Evolutionary conservation across 2,329 filamentous ascomycete genomes (phyloP), one percentile per base, ranked within the genome.

Genomic region (Pseudocercospora cruenta): DNA sequence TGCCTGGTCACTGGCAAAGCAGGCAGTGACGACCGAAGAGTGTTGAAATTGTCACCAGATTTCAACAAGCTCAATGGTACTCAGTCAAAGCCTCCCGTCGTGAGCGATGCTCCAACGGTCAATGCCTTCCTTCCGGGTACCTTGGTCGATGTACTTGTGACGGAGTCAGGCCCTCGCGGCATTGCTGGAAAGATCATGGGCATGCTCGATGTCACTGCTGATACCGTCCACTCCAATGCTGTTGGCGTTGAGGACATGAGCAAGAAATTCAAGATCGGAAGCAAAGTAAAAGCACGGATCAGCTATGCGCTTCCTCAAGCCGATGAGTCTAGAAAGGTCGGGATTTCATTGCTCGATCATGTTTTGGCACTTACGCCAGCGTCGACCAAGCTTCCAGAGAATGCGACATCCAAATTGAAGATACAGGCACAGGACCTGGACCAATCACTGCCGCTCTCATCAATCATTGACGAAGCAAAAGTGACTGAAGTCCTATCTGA

Each of bases 61-160:
- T 83, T 87, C 49, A 86, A 86, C 69, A 70, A 69, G 72, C 73
- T 26, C 69, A 67, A 26, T 60, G 69, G 49, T 58, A 71, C 54
- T 68, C 70, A 64, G 45, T 24, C n/a, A 4, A 73, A 58, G 64
- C 65, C 69, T 33, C 72, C 76, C 3, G 64, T 73, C 21, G 84
- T 96, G 2, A 85, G 84, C 31, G 89, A 91, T 47, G 94, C 94
- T 0, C 93, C 93, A 8, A 96, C 92, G 0, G 91, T 99, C 75
- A 93, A 94, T 77, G 87, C 91, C 6, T 97, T 96, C 80, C 85
- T 97, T 6, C 95, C 96, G 1, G 96, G 95, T 70, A 95, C 93
- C n/a, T 89, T 90, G 5, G 92, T 93, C 39, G 93, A 97, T 72
- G 84, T 97, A 10, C 83, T 98, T 58, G 81, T 99, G 43, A 90